Evolutionary conservation across 352 stramenopile species (phyloP).

Genomic region (Globisporangium iwayamae): DNA sequence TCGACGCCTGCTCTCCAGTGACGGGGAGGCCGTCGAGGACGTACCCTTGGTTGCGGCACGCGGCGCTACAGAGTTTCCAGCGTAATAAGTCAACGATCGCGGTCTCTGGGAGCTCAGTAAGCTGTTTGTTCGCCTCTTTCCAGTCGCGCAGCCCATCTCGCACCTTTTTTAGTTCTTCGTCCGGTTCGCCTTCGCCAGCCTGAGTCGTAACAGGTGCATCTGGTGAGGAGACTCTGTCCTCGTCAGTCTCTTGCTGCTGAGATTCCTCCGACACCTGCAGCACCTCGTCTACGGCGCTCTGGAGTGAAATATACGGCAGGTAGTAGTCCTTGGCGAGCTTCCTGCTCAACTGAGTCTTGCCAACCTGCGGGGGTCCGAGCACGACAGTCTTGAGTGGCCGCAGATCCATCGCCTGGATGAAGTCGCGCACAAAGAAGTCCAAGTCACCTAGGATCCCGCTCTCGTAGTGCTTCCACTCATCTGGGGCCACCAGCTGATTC

Average conservation of each 20-base stretch:
- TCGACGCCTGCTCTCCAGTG: conserved; percentile 39
- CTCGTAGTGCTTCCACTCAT: conserved; percentile 71
- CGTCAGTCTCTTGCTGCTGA: conserved; percentile 20
- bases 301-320: conserved; percentile 54
- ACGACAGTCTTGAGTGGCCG: conserved; percentile 68
- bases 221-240: background rate
- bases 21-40: conserved; percentile 70
- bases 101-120: conserved; percentile 29
- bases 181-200: background rate
- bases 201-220: background rate
- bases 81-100: conserved; percentile 47
- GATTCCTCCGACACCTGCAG: conserved; percentile 24
- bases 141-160: conserved; percentile 36
- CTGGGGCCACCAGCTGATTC: conserved; percentile 44
- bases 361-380: conserved; percentile 56
- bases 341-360: conserved; percentile 57
- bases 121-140: conserved; percentile 18
- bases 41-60: conserved; percentile 80
- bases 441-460: conserved; percentile 62
- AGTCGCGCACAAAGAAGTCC: conserved; percentile 66
- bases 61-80: conserved; percentile 56
- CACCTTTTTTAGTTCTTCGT: conserved; percentile 40
- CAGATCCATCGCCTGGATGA: conserved; percentile 71
- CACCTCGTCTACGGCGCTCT: conserved; percentile 38
- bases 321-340: conserved; percentile 70